Conservation (phyloP, 495 filamentous ascomycete genomes). For the Glutinoglossum americanum region DNA sequence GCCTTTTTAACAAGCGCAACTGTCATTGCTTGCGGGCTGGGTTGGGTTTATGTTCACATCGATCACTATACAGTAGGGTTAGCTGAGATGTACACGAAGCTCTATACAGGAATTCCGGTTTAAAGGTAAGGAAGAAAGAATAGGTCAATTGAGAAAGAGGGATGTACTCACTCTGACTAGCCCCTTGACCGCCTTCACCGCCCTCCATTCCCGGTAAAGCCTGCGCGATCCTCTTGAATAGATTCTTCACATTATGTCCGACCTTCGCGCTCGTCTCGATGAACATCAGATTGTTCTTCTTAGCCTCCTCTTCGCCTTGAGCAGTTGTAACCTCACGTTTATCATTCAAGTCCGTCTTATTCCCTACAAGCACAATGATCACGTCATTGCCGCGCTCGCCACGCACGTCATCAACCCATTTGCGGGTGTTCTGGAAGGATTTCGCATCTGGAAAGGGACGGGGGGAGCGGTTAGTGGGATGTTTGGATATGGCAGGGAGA, state of each 20-base stretch:
- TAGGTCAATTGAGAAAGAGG: background rate
- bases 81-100: too few relatives aligned
- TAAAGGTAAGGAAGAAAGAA: too few relatives aligned
- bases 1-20: conserved; percentile 49
- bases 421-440: conserved; percentile 90
- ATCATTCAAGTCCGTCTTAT: conserved; percentile 96
- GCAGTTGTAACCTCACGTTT: conserved; percentile 87
- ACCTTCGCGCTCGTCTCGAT: conserved; percentile 97
- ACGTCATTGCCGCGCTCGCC: conserved; percentile 94
- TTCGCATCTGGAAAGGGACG: conserved; percentile 42
- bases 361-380: conserved; percentile 93
- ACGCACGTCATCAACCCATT: conserved; percentile 98
- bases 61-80: conserved; percentile 41
- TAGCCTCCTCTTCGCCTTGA: conserved; percentile 96
- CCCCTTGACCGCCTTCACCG: conserved; percentile 25
- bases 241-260: conserved; percentile 89
- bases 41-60: conserved; percentile 77
- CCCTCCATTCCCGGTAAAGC: conserved; percentile 96
- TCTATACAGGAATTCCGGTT: too few relatives aligned
- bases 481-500: background rate
- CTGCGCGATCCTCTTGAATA: conserved; percentile 94
- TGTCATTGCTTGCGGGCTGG: conserved; percentile 48
- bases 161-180: conserved; percentile 20
- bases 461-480: background rate
- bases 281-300: conserved; percentile 90